These are phyloP conservation scores for Orbilia oligospora DNA, from an alignment of 2,329 filamentous ascomycete species.

Conservation along the genomic window DNA sequence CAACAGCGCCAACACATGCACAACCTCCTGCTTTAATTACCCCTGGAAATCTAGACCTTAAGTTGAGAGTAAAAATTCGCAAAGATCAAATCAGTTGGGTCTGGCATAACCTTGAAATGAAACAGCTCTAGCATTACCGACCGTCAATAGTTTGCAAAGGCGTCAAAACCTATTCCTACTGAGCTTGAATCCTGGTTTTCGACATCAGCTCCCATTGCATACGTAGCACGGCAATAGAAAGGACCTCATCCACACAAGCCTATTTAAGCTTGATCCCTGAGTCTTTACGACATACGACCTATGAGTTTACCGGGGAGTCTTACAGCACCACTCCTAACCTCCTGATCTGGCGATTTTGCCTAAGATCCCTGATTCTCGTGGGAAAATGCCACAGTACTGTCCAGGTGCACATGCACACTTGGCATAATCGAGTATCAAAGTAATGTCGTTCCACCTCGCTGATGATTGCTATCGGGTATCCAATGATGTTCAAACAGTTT, in stretches of 20 bases:
- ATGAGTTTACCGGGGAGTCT: constrained; percentile 7
- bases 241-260: constrained; percentile 24
- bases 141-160: constrained; percentile 30
- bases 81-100: no score
- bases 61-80: no score
- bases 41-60: no score
- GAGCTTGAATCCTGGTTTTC: neutral
- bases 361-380: constrained; percentile 11
- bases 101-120: constrained; percentile 22
- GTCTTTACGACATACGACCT: constrained; percentile 1
- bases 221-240: neutral
- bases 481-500: constrained; percentile 30
- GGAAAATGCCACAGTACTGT: neutral
- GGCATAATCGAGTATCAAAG: constrained; percentile 8
- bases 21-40: no score
- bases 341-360: constrained; percentile 1
- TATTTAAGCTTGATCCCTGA: constrained; percentile 14
- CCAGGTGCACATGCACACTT: constrained; percentile 11
- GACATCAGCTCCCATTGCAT: constrained; percentile 5
- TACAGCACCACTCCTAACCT: neutral
- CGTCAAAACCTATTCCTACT: constrained; percentile 15
- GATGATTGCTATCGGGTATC: neutral
- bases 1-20: no score
- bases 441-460: constrained; percentile 1
- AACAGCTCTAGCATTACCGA: constrained; percentile 17